Percentiles rank a stretch among this genome's conserved stretches.
Conservation (phyloP, 768 basidiomycete species). For the Pholiota microspora region DNA sequence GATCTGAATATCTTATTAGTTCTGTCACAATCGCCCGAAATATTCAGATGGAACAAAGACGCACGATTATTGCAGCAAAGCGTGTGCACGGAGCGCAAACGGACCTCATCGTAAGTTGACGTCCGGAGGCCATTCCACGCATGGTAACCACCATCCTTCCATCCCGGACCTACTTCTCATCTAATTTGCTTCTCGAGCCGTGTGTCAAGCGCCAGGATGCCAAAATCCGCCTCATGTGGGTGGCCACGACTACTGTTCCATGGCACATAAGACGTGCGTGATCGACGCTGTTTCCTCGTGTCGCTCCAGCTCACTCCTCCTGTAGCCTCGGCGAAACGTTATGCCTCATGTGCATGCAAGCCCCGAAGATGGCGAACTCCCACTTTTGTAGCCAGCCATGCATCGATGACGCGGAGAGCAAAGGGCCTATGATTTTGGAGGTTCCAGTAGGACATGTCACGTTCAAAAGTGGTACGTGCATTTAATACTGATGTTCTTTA, state of each 20-base stretch:
- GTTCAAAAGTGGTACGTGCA: conserved; percentile 58
- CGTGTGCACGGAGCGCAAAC: conserved; percentile 52
- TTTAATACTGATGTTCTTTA: not conserved
- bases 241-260: conserved; percentile 50
- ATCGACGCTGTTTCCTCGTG: not conserved
- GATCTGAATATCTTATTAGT: too few species aligned
- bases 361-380: conserved; percentile 51
- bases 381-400: conserved; percentile 64
- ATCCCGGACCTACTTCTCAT: conserved; percentile 2
- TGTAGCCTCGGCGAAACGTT: conserved; percentile 44
- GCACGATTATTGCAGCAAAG: conserved; percentile 63
- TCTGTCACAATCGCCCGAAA: conserved; percentile 60
- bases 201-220: conserved; percentile 53
- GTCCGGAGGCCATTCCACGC: conserved; percentile 14
- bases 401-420: conserved; percentile 50
- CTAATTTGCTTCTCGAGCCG: conserved; percentile 26
- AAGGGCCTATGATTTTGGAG: conserved; percentile 56
- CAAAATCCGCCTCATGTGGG: conserved; percentile 40
- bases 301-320: not conserved
- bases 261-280: conserved; percentile 50
- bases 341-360: conserved; percentile 61
- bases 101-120: conserved; percentile 26
- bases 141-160: conserved; percentile 13
- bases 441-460: conserved; percentile 58
- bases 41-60: conserved; percentile 54